These are phyloP conservation scores for Lepidium aucheri DNA, from an alignment of 345 rosid genomes.

Conservation along the genomic window DNA sequence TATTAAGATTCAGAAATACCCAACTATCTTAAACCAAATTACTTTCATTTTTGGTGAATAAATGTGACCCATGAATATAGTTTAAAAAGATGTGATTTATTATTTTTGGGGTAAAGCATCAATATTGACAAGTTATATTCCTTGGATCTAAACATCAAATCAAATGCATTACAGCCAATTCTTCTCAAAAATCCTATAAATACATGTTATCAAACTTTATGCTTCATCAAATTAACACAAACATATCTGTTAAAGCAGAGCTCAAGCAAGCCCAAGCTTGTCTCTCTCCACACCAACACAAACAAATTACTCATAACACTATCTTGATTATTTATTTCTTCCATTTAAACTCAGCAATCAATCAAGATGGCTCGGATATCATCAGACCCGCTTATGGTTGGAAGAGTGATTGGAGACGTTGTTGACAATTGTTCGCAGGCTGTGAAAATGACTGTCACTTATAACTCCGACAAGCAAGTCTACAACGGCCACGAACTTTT, in stretches of 20 bases:
- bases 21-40: neutral
- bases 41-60: neutral
- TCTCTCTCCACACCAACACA: conserved; percentile 17
- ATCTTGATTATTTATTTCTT: neutral
- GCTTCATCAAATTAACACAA: conserved; percentile 18
- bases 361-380: conserved; percentile 40
- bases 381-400: conserved; percentile 74
- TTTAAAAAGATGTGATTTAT: neutral
- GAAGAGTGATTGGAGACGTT: conserved; percentile 88
- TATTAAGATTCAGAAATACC: neutral
- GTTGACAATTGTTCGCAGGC: conserved; percentile 50
- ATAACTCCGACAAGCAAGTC: conserved; percentile 62
- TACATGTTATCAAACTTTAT: conserved; percentile 21
- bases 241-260: neutral
- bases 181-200: conserved; percentile 16
- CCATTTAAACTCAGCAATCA: neutral
- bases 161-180: conserved; percentile 10
- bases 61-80: neutral
- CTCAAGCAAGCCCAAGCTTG: conserved; percentile 19
- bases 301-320: neutral
- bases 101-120: neutral
- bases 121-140: neutral
- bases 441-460: conserved; percentile 64
- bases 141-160: conserved; percentile 23
- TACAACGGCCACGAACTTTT: conserved; percentile 83